phyloP scores from a whole-genome alignment of 1,284 basidiomycete species.

The Leccinum pachyderme region DNA sequence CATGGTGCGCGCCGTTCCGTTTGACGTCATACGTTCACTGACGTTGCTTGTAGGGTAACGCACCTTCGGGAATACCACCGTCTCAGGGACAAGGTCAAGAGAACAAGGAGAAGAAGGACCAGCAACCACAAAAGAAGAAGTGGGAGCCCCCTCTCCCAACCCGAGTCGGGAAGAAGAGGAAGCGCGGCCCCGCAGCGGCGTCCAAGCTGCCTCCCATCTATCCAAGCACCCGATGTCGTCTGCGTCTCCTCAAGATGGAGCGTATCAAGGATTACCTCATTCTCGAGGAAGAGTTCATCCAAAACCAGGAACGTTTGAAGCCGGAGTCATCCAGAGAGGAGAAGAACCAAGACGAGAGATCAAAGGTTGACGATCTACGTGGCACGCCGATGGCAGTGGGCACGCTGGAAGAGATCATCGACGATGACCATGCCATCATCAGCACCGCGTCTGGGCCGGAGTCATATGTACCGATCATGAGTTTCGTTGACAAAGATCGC shows the following conservation, averaged over 20 bases:
- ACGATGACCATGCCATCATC: slow-evolving; percentile 99
- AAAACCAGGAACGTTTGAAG: slow-evolving; percentile 90
- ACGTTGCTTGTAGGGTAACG: slow-evolving; percentile 66
- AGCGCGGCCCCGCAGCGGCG: slow-evolving; percentile 86
- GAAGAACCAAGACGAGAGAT: slow-evolving; percentile 94
- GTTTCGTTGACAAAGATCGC: slow-evolving; percentile 98
- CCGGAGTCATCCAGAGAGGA: slow-evolving; percentile 85
- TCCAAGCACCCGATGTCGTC: slow-evolving; percentile 93
- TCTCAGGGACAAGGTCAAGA: slow-evolving; percentile 47
- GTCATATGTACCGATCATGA: slow-evolving; percentile 98
- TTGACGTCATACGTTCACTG: neutral
- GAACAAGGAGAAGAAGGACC: slow-evolving; percentile 64
- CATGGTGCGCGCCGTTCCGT: slow-evolving; percentile 17
- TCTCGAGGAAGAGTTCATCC: slow-evolving; percentile 96
- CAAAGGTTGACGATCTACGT: slow-evolving; percentile 91
- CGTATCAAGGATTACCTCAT: slow-evolving; percentile 98
- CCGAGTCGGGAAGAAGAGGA: slow-evolving; percentile 93
- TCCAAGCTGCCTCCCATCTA: slow-evolving; percentile 92
- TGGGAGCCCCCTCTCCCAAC: slow-evolving; percentile 99
- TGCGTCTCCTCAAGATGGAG: slow-evolving; percentile 95
- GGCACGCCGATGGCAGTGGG: slow-evolving; percentile 98
- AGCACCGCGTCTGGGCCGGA: slow-evolving; percentile 95
- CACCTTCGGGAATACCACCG: slow-evolving; percentile 69
- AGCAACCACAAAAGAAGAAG: slow-evolving; percentile 81
- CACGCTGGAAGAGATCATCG: slow-evolving; percentile 98